Evolutionary conservation across 306 rosid species (phyloP), one percentile per base, ranked within the genome.

Genomic region (Rosa multiflora): DNA sequence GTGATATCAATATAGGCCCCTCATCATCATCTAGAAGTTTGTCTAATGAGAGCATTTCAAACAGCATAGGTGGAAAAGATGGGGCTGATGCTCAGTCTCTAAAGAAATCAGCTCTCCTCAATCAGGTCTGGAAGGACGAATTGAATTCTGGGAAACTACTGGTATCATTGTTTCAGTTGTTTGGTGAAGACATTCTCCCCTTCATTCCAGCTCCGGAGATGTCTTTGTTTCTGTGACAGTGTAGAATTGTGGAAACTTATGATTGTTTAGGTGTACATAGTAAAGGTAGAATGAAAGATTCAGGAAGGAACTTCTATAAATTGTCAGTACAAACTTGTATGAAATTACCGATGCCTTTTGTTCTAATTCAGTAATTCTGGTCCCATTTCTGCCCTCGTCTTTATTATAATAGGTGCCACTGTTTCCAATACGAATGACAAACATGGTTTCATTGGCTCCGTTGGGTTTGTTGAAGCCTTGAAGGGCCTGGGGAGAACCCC

Each of bases 111-210:
- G 85, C 97, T 77, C 66, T 83, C 67, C 95, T 92, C 26, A n/a
- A 78, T 40, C 97, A 89, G 80, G 82, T 92, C 72, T 92, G 95
- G 93, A 92, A 85, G 81, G 89, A 89, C 18, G 95, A 90, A 75
- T 91, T 92, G 72, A 80, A 89, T 79, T 92, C 95, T 75, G 93
- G 92, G 72, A 85, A 89, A 7, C 77, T 79, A 74, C 81, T 86
- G 75, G 81, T 76, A 7, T 82, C 87, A 18, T 75, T 87, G 81
- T 83, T 80, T 74, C 92, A 90, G 82, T 74, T 86, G 74, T 89
- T 92, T 68, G 97, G 95, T 64, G 97, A 92, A 83, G 85, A 58
- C 81, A 87, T 89, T 77, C 83, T 90, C 48, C 78, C 92, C 72
- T 92, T 88, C 87, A 74, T 89, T 82, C 90, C 80, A 79, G 76